phyloP scores from a whole-genome alignment of 306 rosid species.

The Begonia fuchsioides region DNA sequence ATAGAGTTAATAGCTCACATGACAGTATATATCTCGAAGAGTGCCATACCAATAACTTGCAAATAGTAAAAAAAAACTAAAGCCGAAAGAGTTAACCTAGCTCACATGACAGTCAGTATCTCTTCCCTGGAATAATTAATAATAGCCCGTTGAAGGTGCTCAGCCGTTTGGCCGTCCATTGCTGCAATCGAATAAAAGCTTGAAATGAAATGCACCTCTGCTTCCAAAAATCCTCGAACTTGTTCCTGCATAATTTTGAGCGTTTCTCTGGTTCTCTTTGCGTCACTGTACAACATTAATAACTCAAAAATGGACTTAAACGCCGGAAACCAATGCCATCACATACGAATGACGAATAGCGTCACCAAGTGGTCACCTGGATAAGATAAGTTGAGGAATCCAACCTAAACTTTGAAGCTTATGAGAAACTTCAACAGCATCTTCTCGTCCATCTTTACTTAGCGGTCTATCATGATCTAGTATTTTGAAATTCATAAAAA shows the following conservation, averaged over 20 bases:
- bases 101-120: slow-evolving; percentile 74
- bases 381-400: slow-evolving; percentile 87
- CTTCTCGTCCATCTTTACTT: slow-evolving; percentile 64
- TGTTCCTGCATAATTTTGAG: slow-evolving; percentile 77
- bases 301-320: background rate
- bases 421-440: slow-evolving; percentile 51
- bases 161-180: slow-evolving; percentile 99
- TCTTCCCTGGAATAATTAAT: slow-evolving; percentile 66
- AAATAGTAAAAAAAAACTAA: slow-evolving; percentile 1
- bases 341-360: slow-evolving; percentile 5
- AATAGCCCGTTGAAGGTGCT: slow-evolving; percentile 72
- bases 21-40: slow-evolving; percentile 59
- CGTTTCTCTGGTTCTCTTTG: slow-evolving; percentile 69
- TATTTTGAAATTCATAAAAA: background rate
- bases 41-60: background rate
- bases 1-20: slow-evolving; percentile 40
- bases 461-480: slow-evolving; percentile 91
- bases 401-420: slow-evolving; percentile 75
- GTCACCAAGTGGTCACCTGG: slow-evolving; percentile 41
- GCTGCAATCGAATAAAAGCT: slow-evolving; percentile 96
- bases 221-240: slow-evolving; percentile 48
- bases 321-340: too few relatives aligned
- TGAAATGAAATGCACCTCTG: slow-evolving; percentile 73
- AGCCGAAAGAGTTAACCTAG: slow-evolving; percentile 1
- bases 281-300: slow-evolving; percentile 45